Conservation (phyloP, 352 stramenopile species). For the Phytophthora niederhauseri region DNA sequence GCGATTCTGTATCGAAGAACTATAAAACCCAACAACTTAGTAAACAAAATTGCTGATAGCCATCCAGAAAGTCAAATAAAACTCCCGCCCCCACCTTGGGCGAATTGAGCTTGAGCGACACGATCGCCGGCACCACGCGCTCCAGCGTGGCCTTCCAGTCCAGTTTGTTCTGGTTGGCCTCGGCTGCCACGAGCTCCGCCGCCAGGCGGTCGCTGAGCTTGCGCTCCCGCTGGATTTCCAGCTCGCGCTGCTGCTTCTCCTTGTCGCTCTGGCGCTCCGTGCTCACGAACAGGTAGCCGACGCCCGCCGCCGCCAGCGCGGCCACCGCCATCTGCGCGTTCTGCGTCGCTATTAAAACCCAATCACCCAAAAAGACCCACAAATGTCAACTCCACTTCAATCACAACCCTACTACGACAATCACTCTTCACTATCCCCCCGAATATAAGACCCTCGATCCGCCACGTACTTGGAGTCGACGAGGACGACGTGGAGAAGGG, state of each 20-base stretch:
- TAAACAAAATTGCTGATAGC: slow-evolving; percentile 5
- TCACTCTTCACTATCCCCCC: background rate
- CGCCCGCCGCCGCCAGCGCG: slow-evolving; percentile 38
- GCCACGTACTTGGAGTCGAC: slow-evolving; percentile 29
- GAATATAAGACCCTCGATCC: background rate
- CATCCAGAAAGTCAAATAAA: background rate
- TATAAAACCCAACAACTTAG: slow-evolving; percentile 39
- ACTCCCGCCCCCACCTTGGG: too few relatives aligned
- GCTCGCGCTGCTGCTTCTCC: slow-evolving; percentile 63
- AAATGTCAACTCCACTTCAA: slow-evolving; percentile 10
- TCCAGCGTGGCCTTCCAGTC: slow-evolving; percentile 90
- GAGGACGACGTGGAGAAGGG: slow-evolving; percentile 27
- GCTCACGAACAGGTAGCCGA: slow-evolving; percentile 59
- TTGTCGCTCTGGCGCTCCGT: slow-evolving; percentile 47
- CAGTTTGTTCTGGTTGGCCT: slow-evolving; percentile 64
- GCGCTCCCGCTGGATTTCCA: slow-evolving; percentile 68
- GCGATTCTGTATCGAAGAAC: slow-evolving; percentile 91
- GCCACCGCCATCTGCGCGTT: slow-evolving; percentile 35
- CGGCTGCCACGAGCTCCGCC: slow-evolving; percentile 69
- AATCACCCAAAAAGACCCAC: slow-evolving; percentile 3
- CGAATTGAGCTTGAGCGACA: slow-evolving; percentile 90
- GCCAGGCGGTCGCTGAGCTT: slow-evolving; percentile 70
- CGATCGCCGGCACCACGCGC: slow-evolving; percentile 84
- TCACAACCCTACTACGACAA: background rate
- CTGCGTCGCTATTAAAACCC: slow-evolving; percentile 25